phyloP scores from a whole-genome alignment of 176 grass and related monocot genomes.

The Oryza glaberrima region DNA sequence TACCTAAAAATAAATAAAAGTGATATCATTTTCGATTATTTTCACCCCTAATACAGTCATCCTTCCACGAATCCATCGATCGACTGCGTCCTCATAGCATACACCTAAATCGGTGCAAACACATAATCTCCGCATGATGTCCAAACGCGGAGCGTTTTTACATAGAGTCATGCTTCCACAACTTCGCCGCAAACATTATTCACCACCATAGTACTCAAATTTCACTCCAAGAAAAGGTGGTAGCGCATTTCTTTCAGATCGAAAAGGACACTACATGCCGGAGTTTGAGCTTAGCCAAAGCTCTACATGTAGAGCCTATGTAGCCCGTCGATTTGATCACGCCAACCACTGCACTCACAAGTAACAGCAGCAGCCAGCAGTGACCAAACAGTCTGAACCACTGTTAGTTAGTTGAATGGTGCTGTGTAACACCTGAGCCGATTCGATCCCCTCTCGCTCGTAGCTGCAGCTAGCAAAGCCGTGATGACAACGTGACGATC shows the following conservation, averaged over 20 bases:
- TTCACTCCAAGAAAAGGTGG: background rate
- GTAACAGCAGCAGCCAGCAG: background rate
- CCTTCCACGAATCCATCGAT: background rate
- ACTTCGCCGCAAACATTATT: background rate
- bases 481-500: background rate
- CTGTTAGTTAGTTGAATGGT: background rate
- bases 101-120: too few species aligned
- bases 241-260: background rate
- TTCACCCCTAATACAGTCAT: background rate
- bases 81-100: too few species aligned
- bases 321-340: background rate
- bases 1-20: too few species aligned
- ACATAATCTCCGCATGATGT: too few species aligned
- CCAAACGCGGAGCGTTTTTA: too few species aligned
- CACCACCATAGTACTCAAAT: background rate
- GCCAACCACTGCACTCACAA: background rate
- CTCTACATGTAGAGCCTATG: background rate
- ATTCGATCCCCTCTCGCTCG: too few species aligned
- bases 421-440: background rate
- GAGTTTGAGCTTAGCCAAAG: background rate
- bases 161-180: too few species aligned
- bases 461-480: too few species aligned
- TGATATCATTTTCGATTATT: too few species aligned
- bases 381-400: background rate
- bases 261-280: background rate